Conservation (phyloP, 805 yeast genomes). For the Sporopachydermia lactativora region DNA sequence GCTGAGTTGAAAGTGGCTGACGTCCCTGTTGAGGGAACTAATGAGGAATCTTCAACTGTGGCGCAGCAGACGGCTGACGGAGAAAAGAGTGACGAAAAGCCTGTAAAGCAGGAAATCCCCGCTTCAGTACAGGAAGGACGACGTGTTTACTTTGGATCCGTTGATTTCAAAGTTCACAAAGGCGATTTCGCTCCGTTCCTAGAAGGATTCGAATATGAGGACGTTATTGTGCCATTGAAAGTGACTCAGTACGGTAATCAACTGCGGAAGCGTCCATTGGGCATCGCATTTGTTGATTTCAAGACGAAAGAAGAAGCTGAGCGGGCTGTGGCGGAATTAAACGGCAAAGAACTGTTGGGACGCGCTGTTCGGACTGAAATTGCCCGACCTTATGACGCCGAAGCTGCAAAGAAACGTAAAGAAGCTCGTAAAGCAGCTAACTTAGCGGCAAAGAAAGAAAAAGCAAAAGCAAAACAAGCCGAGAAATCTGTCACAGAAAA, state of each 20-base stretch:
- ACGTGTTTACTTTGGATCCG: slow-evolving; percentile 3
- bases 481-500: neutral
- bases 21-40: too few relatives aligned
- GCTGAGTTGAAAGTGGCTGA: too few relatives aligned
- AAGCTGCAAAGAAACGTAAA: neutral
- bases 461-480: neutral
- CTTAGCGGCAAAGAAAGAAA: neutral
- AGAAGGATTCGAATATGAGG: neutral
- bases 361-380: slow-evolving; percentile 10
- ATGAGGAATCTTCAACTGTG: too few relatives aligned
- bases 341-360: slow-evolving; percentile 19
- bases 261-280: slow-evolving; percentile 8
- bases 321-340: slow-evolving; percentile 22
- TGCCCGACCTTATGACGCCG: slow-evolving; percentile 2
- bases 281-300: slow-evolving; percentile 32
- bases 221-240: neutral
- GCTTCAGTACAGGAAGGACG: neutral
- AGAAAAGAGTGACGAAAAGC: too few relatives aligned
- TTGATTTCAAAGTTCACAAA: slow-evolving; percentile 1
- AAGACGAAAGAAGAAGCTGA: slow-evolving; percentile 29
- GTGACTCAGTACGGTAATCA: neutral
- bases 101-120: too few relatives aligned
- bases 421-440: slow-evolving; percentile 1
- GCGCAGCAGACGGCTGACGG: too few relatives aligned
- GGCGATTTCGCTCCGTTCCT: neutral